These are phyloP conservation scores for Fraxinus latifolia DNA, from an alignment of 305 asterid species.

Conservation along the genomic window DNA sequence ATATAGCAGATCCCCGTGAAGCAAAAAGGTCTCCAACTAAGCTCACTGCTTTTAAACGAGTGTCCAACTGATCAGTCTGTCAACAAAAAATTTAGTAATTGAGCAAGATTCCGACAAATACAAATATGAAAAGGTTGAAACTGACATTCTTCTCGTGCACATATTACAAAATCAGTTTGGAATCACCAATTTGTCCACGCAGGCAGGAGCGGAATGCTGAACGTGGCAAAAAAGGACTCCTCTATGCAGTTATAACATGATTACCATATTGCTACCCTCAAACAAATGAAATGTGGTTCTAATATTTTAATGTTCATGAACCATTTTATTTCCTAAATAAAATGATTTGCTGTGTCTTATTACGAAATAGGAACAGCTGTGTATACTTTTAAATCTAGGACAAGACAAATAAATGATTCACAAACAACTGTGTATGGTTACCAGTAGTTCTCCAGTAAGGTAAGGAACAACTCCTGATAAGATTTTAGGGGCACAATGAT, in stretches of 20 bases:
- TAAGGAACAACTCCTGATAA: constrained; percentile 86
- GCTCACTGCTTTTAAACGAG: constrained; percentile 77
- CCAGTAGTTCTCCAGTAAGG: constrained; percentile 93
- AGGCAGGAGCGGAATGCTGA: not conserved
- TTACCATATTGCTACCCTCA: not conserved
- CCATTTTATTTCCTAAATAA: constrained; percentile 17
- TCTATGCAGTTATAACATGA: constrained; percentile 14
- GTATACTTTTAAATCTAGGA: constrained; percentile 1
- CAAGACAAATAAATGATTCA: not conserved
- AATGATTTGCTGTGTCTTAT: constrained; percentile 3
- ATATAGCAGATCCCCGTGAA: constrained; percentile 56
- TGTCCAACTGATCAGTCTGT: constrained; percentile 83
- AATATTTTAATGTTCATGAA: not conserved
- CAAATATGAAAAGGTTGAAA: constrained; percentile 3
- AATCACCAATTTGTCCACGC: constrained; percentile 13
- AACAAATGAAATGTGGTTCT: constrained; percentile 10
- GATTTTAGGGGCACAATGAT: constrained; percentile 73
- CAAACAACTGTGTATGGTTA: constrained; percentile 37
- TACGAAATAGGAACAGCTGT: constrained; percentile 1
- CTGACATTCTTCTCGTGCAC: not conserved
- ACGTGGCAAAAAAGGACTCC: constrained; percentile 5
- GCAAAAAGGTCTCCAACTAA: constrained; percentile 88
- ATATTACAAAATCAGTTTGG: not conserved
- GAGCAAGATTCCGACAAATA: constrained; percentile 21
- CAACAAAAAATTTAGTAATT: constrained; percentile 30